Percentiles rank a stretch among this genome's conserved stretches.
Conservation (phyloP, 306 rosid species). For the Trichosanthes truncata region DNA sequence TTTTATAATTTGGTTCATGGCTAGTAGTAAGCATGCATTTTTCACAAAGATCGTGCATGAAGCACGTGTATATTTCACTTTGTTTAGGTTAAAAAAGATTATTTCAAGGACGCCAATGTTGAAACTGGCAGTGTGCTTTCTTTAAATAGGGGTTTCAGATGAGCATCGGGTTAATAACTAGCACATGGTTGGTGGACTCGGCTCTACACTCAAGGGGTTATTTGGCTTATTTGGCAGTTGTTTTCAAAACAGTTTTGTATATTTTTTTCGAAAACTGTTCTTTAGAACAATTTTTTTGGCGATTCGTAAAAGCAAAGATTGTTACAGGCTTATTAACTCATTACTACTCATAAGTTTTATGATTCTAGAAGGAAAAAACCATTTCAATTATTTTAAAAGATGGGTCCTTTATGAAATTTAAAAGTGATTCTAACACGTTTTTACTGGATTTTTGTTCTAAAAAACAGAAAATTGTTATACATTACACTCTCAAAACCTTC, state of each 20-base stretch:
- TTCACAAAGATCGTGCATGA: neutral
- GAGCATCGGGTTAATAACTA: neutral
- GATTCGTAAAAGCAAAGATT: neutral
- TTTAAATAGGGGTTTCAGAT: neutral
- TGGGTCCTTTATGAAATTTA: neutral
- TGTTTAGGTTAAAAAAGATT: neutral
- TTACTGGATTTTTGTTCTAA: neutral
- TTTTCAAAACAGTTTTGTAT: neutral
- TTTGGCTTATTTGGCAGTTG: too few species aligned
- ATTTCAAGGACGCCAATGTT: neutral
- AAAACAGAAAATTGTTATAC: neutral
- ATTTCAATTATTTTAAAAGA: neutral
- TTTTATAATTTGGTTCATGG: neutral
- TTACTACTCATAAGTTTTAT: too few species aligned
- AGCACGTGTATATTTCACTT: neutral
- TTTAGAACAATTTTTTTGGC: neutral
- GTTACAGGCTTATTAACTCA: neutral
- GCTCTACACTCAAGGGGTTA: neutral
- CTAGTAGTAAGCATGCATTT: neutral
- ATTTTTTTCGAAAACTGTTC: too few species aligned
- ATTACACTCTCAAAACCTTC: neutral
- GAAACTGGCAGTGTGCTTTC: neutral
- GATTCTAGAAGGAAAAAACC: neutral
- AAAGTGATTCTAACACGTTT: neutral
- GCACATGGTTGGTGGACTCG: neutral